Base-by-base conservation (phyloP, 257 asterid species). In the Verbascum thapsus region DNA sequence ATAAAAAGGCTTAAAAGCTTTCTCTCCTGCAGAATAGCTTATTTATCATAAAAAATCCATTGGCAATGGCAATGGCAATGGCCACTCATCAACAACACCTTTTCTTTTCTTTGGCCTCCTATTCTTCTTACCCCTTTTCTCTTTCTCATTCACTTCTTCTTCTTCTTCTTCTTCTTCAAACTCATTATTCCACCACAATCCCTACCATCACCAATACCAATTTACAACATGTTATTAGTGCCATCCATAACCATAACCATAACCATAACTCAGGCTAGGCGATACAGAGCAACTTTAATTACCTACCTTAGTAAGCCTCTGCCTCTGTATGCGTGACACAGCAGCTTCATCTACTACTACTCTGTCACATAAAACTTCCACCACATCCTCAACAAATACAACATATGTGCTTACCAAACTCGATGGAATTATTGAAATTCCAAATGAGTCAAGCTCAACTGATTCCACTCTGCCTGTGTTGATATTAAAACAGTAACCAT, bases 401-500 rank as follows among this genome's bases (percentile, higher is more conserved):
- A 78, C 72, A 38, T 83, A 83, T 37, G 95, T 86, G 95, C 91
- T 86, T 81, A 86, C 95, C 95, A 86, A 73, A 69, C 72, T 83
- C 30, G 91, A 83, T 4, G 95, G 95, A 67, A 86, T 80, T 38
- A 86, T 52, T 68, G 88, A 77, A 64, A 86, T 69, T 52, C 95
- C 95, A 42, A 86, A 86, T n/a, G 87, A 81, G 74, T 86, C 88
- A 35, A 86, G 82, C 81, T 86, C 88, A 1, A 86, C 87, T 16
- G 77, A 71, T 57, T 83, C 91, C 60, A 83, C 76, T 0, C 47
- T 45, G 62, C 95, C 95, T 11, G 87, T 77, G 69, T 74, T 80
- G 63, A 86, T 68, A 59, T 81, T 78, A 73, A 83, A 86, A 41
- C 74, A 73, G 77, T 81, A 86, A 61, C 85, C 95, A 61, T 91